Percentiles rank a stretch among this genome's conserved stretches.
Conservation (phyloP, 148 eudicot genomes). For the Silene latifolia region DNA sequence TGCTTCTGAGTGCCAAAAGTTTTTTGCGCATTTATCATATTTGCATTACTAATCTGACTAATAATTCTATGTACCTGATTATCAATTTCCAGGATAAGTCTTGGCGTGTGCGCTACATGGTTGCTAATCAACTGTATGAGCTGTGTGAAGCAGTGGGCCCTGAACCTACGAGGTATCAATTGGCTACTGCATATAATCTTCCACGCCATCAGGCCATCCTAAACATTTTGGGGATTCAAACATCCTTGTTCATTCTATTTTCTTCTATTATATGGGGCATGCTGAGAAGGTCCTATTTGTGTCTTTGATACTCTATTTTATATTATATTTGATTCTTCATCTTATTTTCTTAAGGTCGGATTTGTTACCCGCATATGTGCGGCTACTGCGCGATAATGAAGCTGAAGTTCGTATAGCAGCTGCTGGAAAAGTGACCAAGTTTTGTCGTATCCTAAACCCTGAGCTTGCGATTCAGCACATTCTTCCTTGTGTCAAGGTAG, state of each 20-base stretch:
- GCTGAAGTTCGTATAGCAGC: conserved; percentile 96
- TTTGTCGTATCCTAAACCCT: conserved; percentile 63
- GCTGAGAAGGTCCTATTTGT: neutral
- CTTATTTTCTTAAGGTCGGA: conserved; percentile 45
- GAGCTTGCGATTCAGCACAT: conserved; percentile 79
- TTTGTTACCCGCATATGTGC: conserved; percentile 83
- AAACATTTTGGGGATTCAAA: neutral
- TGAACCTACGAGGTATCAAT: conserved; percentile 71
- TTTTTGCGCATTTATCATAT: neutral
- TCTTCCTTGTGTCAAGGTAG: conserved; percentile 87
- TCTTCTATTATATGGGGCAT: neutral
- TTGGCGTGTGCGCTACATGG: conserved; percentile 99
- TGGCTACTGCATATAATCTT: neutral
- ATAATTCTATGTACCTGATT: neutral
- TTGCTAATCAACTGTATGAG: conserved; percentile 93
- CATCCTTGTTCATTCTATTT: neutral
- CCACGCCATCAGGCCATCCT: neutral
- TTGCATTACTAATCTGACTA: neutral
- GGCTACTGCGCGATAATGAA: conserved; percentile 84
- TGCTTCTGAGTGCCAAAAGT: neutral
- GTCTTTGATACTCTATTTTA: neutral
- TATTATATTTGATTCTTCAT: conserved; percentile 12
- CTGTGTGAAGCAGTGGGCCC: conserved; percentile 99
- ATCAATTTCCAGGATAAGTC: conserved; percentile 73
- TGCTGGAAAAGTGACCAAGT: conserved; percentile 85